A percentile compares a stretch with the other conserved stretches of the same genome.
Conservation (phyloP, 2,329 filamentous ascomycete genomes). For the Fusarium pseudonygamai region DNA sequence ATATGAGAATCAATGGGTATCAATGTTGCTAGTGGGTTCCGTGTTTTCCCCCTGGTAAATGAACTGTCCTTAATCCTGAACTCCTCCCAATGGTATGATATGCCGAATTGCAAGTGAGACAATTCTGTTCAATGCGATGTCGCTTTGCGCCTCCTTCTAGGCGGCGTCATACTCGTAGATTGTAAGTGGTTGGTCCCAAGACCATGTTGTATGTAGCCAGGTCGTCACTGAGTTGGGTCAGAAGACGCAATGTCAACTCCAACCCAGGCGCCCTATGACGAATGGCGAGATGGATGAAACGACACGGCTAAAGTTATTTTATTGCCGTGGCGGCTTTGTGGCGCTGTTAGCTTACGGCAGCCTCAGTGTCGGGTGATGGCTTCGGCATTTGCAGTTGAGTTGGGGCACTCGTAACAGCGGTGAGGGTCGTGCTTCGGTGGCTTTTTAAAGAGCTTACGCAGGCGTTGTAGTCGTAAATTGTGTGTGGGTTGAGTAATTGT, state of each 20-base stretch:
- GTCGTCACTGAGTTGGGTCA: not conserved
- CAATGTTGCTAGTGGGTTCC: slow-evolving; percentile 18
- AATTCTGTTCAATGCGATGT: not conserved
- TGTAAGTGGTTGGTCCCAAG: not conserved
- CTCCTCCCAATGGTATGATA: slow-evolving; percentile 21
- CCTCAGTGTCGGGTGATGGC: not conserved
- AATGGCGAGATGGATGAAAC: not conserved
- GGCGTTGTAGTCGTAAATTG: not conserved
- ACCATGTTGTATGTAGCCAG: not conserved
- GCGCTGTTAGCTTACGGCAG: not conserved
- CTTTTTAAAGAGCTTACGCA: not conserved
- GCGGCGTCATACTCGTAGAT: not conserved
- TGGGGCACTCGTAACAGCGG: not conserved
- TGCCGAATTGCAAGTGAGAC: not conserved
- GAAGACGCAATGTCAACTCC: not conserved
- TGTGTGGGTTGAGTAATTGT: not conserved
- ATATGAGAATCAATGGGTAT: slow-evolving; percentile 20
- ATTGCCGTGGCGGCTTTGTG: not conserved
- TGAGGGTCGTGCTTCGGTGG: not conserved
- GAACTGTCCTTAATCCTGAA: not conserved
- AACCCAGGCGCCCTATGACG: slow-evolving; percentile 8
- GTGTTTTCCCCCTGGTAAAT: not conserved
- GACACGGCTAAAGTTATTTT: not conserved
- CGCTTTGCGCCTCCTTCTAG: not conserved
- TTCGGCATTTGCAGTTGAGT: slow-evolving; percentile 7